These are phyloP conservation scores for Rhizophora mangle DNA, from an alignment of 345 rosid species.

Conservation along the genomic window DNA sequence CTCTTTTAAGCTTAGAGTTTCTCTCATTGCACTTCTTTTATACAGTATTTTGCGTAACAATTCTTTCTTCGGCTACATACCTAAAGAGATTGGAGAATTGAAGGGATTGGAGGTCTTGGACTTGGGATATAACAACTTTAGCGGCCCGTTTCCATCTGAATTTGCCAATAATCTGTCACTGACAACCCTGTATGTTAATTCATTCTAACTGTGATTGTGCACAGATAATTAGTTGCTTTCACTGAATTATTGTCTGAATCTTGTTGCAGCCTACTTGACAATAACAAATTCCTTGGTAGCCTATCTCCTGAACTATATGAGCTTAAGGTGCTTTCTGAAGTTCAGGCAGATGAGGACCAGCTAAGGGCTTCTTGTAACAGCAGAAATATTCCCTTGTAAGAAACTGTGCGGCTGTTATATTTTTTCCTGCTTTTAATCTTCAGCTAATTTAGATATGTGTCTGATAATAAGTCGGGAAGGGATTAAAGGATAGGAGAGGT, in stretches of 20 bases:
- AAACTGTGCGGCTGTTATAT: background rate
- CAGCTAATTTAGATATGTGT: background rate
- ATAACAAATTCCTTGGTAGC: slow-evolving; percentile 40
- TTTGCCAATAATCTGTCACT: slow-evolving; percentile 37
- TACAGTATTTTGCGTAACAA: slow-evolving; percentile 76
- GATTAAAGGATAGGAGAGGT: no score
- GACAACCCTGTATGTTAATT: slow-evolving; percentile 43
- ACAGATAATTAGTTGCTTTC: background rate
- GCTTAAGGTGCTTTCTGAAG: slow-evolving; percentile 40
- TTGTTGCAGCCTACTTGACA: slow-evolving; percentile 47
- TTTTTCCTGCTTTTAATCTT: no score
- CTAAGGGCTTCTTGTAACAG: slow-evolving; percentile 25
- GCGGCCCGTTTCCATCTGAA: slow-evolving; percentile 48
- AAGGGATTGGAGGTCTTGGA: slow-evolving; percentile 77
- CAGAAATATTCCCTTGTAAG: slow-evolving; percentile 23
- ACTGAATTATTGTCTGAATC: slow-evolving; percentile 10
- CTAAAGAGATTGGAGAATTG: slow-evolving; percentile 63
- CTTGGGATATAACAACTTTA: slow-evolving; percentile 74
- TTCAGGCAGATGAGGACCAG: slow-evolving; percentile 40
- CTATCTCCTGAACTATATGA: slow-evolving; percentile 38
- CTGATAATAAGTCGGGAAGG: no score
- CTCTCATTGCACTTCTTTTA: slow-evolving; percentile 6
- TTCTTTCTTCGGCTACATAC: slow-evolving; percentile 64
- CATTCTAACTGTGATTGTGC: background rate
- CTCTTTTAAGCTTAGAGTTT: background rate